phyloP scores from a whole-genome alignment of 2,329 filamentous ascomycete species.

The Curvularia hawaiiensis region DNA sequence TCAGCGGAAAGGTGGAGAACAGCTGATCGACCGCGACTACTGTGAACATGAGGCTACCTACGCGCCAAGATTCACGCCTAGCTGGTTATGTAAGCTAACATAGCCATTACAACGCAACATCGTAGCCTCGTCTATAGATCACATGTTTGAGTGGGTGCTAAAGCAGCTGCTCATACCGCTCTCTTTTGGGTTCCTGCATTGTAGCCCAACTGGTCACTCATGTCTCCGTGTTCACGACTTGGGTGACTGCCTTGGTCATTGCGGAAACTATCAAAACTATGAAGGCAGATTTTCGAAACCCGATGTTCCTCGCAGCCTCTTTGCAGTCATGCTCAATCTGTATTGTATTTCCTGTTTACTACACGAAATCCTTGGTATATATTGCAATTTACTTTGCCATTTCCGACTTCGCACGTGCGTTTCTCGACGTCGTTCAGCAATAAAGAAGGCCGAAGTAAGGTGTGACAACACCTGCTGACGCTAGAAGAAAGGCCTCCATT shows the following conservation, averaged over 20 bases:
- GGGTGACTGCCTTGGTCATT: not conserved
- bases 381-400: not conserved
- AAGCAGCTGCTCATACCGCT: not conserved
- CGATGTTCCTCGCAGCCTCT: not conserved
- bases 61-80: slow-evolving; percentile 5
- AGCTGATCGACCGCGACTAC: not conserved
- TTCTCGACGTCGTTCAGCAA: not conserved
- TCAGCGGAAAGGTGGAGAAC: not conserved
- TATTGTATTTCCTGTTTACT: not conserved
- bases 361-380: not conserved
- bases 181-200: too few species aligned
- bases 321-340: not conserved
- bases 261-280: not conserved
- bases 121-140: not conserved
- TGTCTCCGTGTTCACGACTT: not conserved
- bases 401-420: not conserved
- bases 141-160: not conserved
- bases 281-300: not conserved
- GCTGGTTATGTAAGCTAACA: slow-evolving; percentile 8
- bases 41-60: slow-evolving; percentile 1
- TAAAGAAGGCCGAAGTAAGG: not conserved
- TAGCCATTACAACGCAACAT: not conserved
- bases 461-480: not conserved
- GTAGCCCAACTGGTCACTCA: not conserved
- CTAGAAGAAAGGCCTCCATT: not conserved